A percentile compares a stretch with the other conserved stretches of the same genome.
Conservation (phyloP, 108 stramenopile species). For the Seminavis robusta region DNA sequence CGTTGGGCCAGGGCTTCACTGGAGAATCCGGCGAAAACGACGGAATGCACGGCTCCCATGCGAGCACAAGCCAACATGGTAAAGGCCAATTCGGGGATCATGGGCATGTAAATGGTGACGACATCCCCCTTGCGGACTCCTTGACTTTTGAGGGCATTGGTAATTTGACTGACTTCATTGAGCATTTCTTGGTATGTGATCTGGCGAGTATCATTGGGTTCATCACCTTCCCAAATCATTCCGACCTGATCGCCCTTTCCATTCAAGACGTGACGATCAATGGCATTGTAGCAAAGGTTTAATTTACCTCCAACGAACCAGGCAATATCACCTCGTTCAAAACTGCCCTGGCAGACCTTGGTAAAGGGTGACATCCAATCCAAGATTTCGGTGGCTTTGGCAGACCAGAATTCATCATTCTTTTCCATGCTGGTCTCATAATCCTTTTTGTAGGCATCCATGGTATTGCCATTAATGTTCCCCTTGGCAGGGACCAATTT, state of each 20-base stretch:
- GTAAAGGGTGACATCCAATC: constrained; percentile 68
- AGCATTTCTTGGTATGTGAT: constrained; percentile 77
- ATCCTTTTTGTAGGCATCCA: constrained; percentile 48
- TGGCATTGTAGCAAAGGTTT: constrained; percentile 84
- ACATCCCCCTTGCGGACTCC: constrained; percentile 91
- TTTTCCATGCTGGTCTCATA: constrained; percentile 56
- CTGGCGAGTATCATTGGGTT: constrained; percentile 62
- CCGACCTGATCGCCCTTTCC: constrained; percentile 70
- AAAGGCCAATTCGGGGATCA: constrained; percentile 96
- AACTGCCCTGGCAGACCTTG: constrained; percentile 39
- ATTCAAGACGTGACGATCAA: constrained; percentile 68
- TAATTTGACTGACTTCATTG: constrained; percentile 76
- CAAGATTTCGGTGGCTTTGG: constrained; percentile 54
- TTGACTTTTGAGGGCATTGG: constrained; percentile 84
- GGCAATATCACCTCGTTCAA: constrained; percentile 55
- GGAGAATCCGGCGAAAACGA: constrained; percentile 97
- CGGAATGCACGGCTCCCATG: constrained; percentile 95
- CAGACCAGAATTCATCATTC: constrained; percentile 58
- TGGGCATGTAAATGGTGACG: constrained; percentile 98
- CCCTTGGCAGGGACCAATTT: constrained; percentile 22
- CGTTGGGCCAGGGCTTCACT: constrained; percentile 91
- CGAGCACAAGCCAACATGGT: constrained; percentile 98
- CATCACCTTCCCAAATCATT: constrained; percentile 79
- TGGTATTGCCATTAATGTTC: constrained; percentile 19
- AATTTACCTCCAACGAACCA: constrained; percentile 85